Base-by-base conservation (phyloP, 1,284 basidiomycete species). In the Singerocomus inundabilis region DNA sequence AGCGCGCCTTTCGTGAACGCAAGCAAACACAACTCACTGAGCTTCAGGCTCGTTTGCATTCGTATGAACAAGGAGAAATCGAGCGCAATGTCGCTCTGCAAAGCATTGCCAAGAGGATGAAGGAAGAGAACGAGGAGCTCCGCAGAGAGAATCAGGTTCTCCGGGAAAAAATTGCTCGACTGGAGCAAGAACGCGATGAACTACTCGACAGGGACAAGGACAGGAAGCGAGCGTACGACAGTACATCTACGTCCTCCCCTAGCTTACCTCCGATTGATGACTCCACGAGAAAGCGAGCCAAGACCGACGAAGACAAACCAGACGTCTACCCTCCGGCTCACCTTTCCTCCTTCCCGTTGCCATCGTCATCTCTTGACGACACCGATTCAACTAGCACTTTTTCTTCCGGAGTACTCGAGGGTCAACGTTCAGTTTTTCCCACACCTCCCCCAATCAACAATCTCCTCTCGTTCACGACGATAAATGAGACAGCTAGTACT, bases 1-100 rank as follows among this genome's bases (percentile, higher is more conserved):
- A 96, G 66, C 84, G 93, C 38, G 92, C 93, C 5, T 94, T 95
- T 69, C 81, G 93, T 33, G 93, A 94, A 61, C 83, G 93, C 52
- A 92, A 91, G 66, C 91, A 94, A 63, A 87, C 88, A 24, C 93
- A 94, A 63, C 84, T 95, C 36, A 82, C 85, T n/a, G 92, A 93
- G 46, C 80, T 95, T 30, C 91, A 95, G 70, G 88, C 91, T 53
- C 86, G 91, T 39, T 76, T 95, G 44, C 84, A 90, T 56, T 82
- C 83, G 34, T 94, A 93, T 61, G 92, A 95, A 67, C 88, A 91
- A 58, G 91, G 92, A 34, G 92, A 94, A 67, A 86, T 93, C 41
- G 89, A 93, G 67, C 85, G 91, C 45, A 93, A 91, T 62, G 83
- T 94, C 43, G 88, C 89, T 38, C 74, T 95, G 21, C 92, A 94